Evolutionary conservation across 805 yeast genomes (phyloP), one percentile per base, ranked within the genome.

Genomic region (Wickerhamomyces pijperi): DNA sequence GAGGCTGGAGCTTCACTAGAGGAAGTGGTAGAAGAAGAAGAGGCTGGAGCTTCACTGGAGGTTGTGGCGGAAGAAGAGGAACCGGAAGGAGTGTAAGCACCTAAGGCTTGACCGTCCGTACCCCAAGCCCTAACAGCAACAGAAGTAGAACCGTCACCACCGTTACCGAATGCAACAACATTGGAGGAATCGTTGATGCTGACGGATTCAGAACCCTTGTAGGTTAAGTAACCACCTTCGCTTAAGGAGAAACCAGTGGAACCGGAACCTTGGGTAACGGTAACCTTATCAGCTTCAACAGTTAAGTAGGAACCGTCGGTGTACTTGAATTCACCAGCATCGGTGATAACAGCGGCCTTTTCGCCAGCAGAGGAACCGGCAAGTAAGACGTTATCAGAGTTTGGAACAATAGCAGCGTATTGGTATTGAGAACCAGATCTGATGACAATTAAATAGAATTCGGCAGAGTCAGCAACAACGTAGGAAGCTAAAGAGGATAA

Each of bases 211-310:
- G 55, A 46, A 35, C 61, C 64, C 28, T 58, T 42, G 50, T 54
- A 64, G 4, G 48, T 46, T 51, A 71, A 59, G 49, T 58, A 46
- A 31, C 65, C 69, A 35, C 57, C 51, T 25, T 25, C 29, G 6
- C 48, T 20, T 45, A 71, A 57, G 19, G 67, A 47, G 50, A 66
- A 72, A 3, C 68, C 65, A 17, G 59, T 42, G 23, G 67, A 53
- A 35, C 68, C 60, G 16, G 52, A 51, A 16, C 12, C 17, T n/a
- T 51, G 7, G 25, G 49, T 50, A 19, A 59, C 36, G 35, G 51
- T 56, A 32, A 54, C 50, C 39, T 46, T 51, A 36, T 46, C 55
- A 15, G 7, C 16, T 34, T 36, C 40, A 19, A 54, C 56, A 37
- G 51, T 55, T 20, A 55, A 60, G 45, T 40, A 61, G 13, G 50